Conservation (phyloP, 2,329 filamentous ascomycete genomes). For the Aureobasidium sp. region DNA sequence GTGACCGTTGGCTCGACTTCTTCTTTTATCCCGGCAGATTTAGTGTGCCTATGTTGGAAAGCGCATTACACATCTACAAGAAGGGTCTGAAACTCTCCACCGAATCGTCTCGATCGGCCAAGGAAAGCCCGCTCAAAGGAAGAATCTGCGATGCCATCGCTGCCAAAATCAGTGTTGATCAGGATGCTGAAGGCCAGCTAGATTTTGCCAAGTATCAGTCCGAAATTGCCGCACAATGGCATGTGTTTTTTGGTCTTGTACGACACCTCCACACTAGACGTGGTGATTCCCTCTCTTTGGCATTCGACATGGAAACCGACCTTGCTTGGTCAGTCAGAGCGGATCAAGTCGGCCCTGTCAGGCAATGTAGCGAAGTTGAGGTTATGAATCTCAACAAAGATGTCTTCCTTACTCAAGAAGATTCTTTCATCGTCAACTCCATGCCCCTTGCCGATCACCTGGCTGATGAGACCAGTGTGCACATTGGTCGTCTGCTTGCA, state of each 20-base stretch:
- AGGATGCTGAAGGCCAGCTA: slow-evolving; percentile 53
- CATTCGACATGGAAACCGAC: slow-evolving; percentile 60
- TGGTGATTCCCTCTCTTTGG: slow-evolving; percentile 70
- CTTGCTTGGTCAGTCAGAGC: slow-evolving; percentile 79
- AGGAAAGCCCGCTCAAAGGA: slow-evolving; percentile 58
- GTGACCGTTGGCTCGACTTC: slow-evolving; percentile 77
- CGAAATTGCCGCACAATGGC: slow-evolving; percentile 77
- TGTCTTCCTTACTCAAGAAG: slow-evolving; percentile 28
- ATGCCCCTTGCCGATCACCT: slow-evolving; percentile 16
- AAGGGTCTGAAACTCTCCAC: slow-evolving; percentile 44
- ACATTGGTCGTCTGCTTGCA: slow-evolving; percentile 15
- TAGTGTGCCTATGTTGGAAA: slow-evolving; percentile 69
- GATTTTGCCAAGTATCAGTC: slow-evolving; percentile 68
- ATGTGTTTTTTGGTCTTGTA: slow-evolving; percentile 77
- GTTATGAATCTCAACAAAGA: slow-evolving; percentile 60
- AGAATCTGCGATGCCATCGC: slow-evolving; percentile 66
- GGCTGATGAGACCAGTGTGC: slow-evolving; percentile 11
- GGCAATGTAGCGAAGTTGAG: slow-evolving; percentile 73
- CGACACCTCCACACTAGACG: slow-evolving; percentile 79
- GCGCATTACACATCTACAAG: slow-evolving; percentile 74
- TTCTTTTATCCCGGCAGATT: slow-evolving; percentile 80
- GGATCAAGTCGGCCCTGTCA: slow-evolving; percentile 69
- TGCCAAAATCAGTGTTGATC: slow-evolving; percentile 57
- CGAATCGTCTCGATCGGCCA: slow-evolving; percentile 20
- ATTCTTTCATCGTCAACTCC: slow-evolving; percentile 18